Percentiles rank a stretch among this genome's conserved stretches.
Evolutionary conservation across 2,329 filamentous ascomycete genomes (phyloP).

Genomic region (Sphaceloma murrayae): DNA sequence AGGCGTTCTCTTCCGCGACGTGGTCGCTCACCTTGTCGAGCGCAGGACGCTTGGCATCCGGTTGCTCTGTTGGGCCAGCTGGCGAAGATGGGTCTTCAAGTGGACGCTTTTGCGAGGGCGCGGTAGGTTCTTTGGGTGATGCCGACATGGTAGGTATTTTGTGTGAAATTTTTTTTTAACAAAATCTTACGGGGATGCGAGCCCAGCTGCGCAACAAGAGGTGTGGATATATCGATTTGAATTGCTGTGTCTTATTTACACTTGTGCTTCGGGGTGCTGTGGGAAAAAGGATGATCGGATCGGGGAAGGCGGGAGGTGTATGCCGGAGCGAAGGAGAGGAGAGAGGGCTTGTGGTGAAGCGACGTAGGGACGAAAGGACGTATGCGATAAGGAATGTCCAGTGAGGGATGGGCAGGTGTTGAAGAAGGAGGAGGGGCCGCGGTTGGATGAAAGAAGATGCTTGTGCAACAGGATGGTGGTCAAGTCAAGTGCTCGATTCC

Average conservation of each 20-base stretch:
- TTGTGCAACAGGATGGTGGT: background rate
- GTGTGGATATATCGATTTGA: background rate
- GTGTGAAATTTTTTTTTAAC: background rate
- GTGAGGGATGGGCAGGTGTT: conserved; percentile 15
- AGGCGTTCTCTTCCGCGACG: conserved; percentile 44
- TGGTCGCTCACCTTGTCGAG: conserved; percentile 69
- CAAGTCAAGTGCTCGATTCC: conserved; percentile 6
- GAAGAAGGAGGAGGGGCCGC: background rate
- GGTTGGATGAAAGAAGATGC: background rate
- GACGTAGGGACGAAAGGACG: conserved; percentile 1
- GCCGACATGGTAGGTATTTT: conserved; percentile 18
- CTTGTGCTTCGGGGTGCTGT: conserved; percentile 17
- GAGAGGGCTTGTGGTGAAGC: conserved; percentile 16
- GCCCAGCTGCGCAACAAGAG: background rate
- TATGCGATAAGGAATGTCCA: conserved; percentile 11
- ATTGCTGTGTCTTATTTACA: conserved; percentile 15
- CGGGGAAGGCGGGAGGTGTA: conserved; percentile 16
- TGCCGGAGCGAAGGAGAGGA: conserved; percentile 15
- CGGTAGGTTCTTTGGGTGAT: conserved; percentile 17
- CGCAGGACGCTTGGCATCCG: conserved; percentile 92
- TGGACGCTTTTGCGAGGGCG: conserved; percentile 66
- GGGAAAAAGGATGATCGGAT: conserved; percentile 16
- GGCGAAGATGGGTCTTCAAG: conserved; percentile 96
- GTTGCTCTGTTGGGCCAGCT: conserved; percentile 81
- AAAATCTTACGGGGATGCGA: background rate